phyloP scores from a whole-genome alignment of 768 basidiomycete species.

The Termitomyces sp. region DNA sequence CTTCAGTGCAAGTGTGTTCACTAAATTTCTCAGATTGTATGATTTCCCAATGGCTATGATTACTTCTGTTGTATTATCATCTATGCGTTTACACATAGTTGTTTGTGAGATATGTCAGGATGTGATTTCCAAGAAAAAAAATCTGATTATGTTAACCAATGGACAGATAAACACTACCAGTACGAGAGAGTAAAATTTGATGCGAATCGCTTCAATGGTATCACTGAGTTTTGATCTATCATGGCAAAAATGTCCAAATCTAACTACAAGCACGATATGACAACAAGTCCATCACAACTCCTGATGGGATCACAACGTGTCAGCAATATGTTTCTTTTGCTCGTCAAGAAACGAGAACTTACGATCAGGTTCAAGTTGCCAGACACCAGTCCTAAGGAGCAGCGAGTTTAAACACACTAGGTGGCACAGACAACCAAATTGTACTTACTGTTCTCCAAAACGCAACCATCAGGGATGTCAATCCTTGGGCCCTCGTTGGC shows the following conservation, averaged over 20 bases:
- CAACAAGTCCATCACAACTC: constrained; percentile 22
- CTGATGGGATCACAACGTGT: constrained; percentile 11
- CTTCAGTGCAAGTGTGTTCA: background rate
- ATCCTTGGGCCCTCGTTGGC: constrained; percentile 82
- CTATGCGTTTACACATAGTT: background rate
- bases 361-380: constrained; percentile 84
- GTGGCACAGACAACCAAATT: background rate
- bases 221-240: constrained; percentile 10
- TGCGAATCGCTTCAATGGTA: constrained; percentile 4
- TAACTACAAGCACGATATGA: background rate
- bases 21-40: background rate
- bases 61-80: background rate
- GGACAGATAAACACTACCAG: constrained; percentile 2
- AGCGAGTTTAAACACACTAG: background rate
- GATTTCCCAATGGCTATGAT: background rate
- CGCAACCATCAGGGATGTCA: constrained; percentile 78
- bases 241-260: constrained; percentile 10
- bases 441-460: constrained; percentile 62
- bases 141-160: constrained; percentile 7
- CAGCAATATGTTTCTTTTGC: background rate
- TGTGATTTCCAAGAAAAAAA: background rate
- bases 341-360: constrained; percentile 14
- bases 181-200: background rate
- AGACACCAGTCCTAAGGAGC: constrained; percentile 56
- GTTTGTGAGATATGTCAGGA: background rate